Conservation (phyloP, 2,329 filamentous ascomycete genomes). For the Leptodontidium sp. region DNA sequence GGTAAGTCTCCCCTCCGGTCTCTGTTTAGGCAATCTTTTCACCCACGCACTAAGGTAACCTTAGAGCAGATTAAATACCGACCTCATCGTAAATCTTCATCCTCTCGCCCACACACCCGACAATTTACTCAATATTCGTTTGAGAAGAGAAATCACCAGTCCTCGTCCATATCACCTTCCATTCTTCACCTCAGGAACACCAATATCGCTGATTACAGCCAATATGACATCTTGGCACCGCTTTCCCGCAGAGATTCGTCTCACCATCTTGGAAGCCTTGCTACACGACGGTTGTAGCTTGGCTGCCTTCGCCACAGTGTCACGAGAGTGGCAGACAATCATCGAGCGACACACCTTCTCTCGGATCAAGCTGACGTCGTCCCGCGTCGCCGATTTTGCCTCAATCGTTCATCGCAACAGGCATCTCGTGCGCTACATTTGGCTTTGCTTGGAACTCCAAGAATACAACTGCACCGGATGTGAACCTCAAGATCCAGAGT, state of each 20-base stretch:
- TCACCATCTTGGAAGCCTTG: constrained; percentile 31
- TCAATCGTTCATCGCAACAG: constrained; percentile 36
- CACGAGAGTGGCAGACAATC: constrained; percentile 33
- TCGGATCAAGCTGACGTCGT: constrained; percentile 32
- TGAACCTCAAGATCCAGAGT: constrained; percentile 33
- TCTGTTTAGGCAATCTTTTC: too few relatives aligned
- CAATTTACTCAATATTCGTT: too few relatives aligned
- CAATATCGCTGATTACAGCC: too few relatives aligned
- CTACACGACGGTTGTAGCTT: constrained; percentile 34
- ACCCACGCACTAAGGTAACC: too few relatives aligned
- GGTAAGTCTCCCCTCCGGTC: too few relatives aligned
- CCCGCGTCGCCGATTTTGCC: constrained; percentile 31
- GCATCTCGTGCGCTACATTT: constrained; percentile 35
- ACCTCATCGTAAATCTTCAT: too few relatives aligned
- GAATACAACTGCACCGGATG: constrained; percentile 34
- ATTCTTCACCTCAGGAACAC: too few relatives aligned
- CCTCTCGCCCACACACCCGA: too few relatives aligned
- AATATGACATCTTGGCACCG: constrained; percentile 13
- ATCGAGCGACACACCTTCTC: constrained; percentile 34
- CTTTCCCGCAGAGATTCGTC: constrained; percentile 35
- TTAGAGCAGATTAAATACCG: too few relatives aligned
- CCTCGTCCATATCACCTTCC: background rate
- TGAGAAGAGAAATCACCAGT: too few relatives aligned
- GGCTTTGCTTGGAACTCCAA: constrained; percentile 36
- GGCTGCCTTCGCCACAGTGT: constrained; percentile 33